Evolutionary conservation across 2,329 filamentous ascomycete species (phyloP), one percentile per base, ranked within the genome.

Genomic region (Exophiala aquamarina): DNA sequence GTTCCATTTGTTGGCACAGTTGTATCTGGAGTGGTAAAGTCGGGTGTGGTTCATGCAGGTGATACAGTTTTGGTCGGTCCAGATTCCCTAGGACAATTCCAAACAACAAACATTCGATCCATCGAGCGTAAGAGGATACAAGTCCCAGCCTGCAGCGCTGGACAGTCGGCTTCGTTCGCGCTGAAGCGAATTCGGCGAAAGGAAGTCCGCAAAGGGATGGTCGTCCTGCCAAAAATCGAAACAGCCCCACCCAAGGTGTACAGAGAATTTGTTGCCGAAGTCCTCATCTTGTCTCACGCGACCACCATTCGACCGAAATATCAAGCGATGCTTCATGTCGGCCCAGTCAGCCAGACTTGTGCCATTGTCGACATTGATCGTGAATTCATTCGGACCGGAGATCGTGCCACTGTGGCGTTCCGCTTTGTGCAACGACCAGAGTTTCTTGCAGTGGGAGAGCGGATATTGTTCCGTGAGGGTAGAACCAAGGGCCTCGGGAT

Each of bases 261-360:
- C 62, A 74, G 79, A 26, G 86, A 90, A 63, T 92, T 92, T 61
- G 74, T 91, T 33, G 88, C 88, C 10, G 87, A 92, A 68, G 93
- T 98, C 1, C 77, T 98, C 17, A 97, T 98, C 57, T 77, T 98
- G 5, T 94, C 88, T 3, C 93, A 98, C 62, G 90, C 92, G 0
- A 98, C 93, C 0, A 98, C 93, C 34, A 98, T 98, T 68, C 93
- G 95, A 68, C 89, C 84, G 1, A 92, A 90, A 61, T 98, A 98
- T 58, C 93, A 98, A 72, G 93, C 93, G 1, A 98, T 97, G 91
- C 78, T 98, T 17, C 93, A 98, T 61, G 91, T 98, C 3, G 93
- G 93, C 0, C 88, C 93, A 0, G 87, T 98, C 34, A 89, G 87
- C 32, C 93, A 98, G 70, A 98, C 93, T 0, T 98, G 93, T 63